Evolutionary conservation across 768 basidiomycete genomes (phyloP), one percentile per base, ranked within the genome.

Genomic region (Rhizopogon vinicolor): DNA sequence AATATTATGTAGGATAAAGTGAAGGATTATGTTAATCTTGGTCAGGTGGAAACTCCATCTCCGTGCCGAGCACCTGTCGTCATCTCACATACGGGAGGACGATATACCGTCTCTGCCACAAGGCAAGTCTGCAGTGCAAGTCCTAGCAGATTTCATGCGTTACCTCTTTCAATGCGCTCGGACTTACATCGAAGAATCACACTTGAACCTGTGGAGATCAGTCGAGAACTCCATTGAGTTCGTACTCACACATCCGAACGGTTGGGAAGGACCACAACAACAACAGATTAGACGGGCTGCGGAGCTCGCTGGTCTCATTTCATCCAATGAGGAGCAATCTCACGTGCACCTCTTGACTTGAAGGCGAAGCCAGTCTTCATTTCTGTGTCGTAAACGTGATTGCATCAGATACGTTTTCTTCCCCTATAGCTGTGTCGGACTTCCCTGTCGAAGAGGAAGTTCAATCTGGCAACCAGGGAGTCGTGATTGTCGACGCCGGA

Each of bases 321-420:
- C 63, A 8, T 41, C 39, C n/a, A 56, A 52, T 4, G 48, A 56
- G 0, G 60, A 58, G 16, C 44, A 58, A 18, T 16, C 40, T 4
- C 63, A 64, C 7, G 63, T 69, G 6, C 63, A 65, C 45, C 52
- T 68, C 13, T 41, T 68, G 29, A 68, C 25, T n/a, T 25, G 25
- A 25, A 25, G 25, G 25, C 25, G 25, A 4, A 45, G 65, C 67
- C 2, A 68, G 64, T 18, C 54, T 67, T 29, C 58, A 68, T 31
- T 67, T 58, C 51, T 83, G 81, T 41, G 68, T 83, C 19, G 66
- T 70, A 37, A 74, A 71, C 49, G 22, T 22, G 22, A 22, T 22
- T 2, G 2, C 22, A 22, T 22, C 22, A 1, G 22, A 22, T 22
- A 2, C 22, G 22, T 22, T 22, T 6, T 57, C 54, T 10, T 42